A percentile compares a stretch with the other conserved stretches of the same genome.
Evolutionary conservation across 177 flowering plant species (phyloP).

Genomic region (Tripterygium wilfordii): DNA sequence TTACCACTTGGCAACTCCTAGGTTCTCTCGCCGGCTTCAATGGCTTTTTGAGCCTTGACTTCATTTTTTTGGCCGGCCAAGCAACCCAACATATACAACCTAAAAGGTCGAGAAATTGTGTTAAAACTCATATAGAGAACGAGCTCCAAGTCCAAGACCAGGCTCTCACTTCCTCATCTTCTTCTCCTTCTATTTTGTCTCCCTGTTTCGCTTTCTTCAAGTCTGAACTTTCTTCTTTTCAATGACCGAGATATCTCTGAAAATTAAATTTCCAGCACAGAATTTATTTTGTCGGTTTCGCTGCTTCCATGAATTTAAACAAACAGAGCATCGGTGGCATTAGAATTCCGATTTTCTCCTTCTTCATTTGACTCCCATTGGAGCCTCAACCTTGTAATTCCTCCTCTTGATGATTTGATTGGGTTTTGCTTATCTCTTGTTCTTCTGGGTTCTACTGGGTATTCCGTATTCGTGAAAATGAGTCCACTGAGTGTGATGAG

Average conservation of each 20-base stretch:
- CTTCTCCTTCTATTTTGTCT: no score
- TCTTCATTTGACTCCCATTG: constrained; percentile 17
- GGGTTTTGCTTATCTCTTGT: background rate
- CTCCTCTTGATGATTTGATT: background rate
- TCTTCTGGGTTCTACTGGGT: background rate
- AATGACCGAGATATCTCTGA: no score
- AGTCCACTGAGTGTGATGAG: constrained; percentile 21
- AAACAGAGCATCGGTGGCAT: constrained; percentile 2
- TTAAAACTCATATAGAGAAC: background rate
- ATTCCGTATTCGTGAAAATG: constrained; percentile 15
- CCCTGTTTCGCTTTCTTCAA: no score
- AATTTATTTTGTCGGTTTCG: constrained; percentile 8
- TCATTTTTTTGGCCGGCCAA: constrained; percentile 13
- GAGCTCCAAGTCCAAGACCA: no score
- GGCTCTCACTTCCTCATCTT: no score
- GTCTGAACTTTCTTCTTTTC: no score
- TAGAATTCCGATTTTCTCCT: no score
- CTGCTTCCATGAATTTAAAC: constrained; percentile 1
- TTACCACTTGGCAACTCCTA: constrained; percentile 13
- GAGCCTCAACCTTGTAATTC: background rate
- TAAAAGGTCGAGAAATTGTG: background rate
- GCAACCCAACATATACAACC: background rate
- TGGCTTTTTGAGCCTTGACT: constrained; percentile 11
- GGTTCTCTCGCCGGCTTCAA: constrained; percentile 13
- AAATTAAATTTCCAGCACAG: no score